Evolutionary conservation across 805 yeast species (phyloP).

Genomic region (Metschnikowia cerradonensis): DNA sequence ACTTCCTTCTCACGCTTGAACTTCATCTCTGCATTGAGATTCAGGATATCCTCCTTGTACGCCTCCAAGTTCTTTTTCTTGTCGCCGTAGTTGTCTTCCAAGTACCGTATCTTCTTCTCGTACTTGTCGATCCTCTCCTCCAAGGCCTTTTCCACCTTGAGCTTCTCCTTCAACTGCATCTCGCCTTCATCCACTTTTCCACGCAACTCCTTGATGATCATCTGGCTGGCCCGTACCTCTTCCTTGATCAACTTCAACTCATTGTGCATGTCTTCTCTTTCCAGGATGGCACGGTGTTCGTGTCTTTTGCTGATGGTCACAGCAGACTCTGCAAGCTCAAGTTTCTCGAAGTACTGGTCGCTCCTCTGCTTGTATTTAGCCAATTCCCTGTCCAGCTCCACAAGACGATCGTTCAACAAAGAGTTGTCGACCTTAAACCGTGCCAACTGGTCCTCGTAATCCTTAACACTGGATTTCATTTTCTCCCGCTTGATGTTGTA

Average conservation of each 20-base stretch:
- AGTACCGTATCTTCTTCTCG: slow-evolving; percentile 22
- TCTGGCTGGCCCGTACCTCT: slow-evolving; percentile 52
- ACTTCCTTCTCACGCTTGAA: slow-evolving; percentile 62
- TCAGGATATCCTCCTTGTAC: slow-evolving; percentile 49
- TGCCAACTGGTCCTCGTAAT: slow-evolving; percentile 37
- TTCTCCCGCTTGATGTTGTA: slow-evolving; percentile 40
- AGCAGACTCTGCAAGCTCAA: slow-evolving; percentile 77
- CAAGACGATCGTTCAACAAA: slow-evolving; percentile 51
- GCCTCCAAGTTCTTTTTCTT: slow-evolving; percentile 24
- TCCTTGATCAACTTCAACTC: slow-evolving; percentile 48
- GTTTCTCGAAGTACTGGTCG: slow-evolving; percentile 65
- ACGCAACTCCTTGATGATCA: slow-evolving; percentile 46
- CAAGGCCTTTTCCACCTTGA: slow-evolving; percentile 6
- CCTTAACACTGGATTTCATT: slow-evolving; percentile 34
- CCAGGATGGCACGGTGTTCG: slow-evolving; percentile 49
- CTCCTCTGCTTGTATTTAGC: slow-evolving; percentile 63
- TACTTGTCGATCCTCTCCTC: slow-evolving; percentile 18
- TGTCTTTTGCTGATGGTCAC: slow-evolving; percentile 59
- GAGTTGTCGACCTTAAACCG: slow-evolving; percentile 56
- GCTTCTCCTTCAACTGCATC: slow-evolving; percentile 24
- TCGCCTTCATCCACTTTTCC: slow-evolving; percentile 26
- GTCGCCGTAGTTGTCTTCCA: slow-evolving; percentile 21
- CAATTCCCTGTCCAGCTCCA: slow-evolving; percentile 38
- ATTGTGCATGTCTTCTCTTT: slow-evolving; percentile 52
- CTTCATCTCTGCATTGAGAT: slow-evolving; percentile 50